Evolutionary conservation across 345 rosid genomes (phyloP), one percentile per base, ranked within the genome.

Genomic region (Eucalyptus lansdowneana): DNA sequence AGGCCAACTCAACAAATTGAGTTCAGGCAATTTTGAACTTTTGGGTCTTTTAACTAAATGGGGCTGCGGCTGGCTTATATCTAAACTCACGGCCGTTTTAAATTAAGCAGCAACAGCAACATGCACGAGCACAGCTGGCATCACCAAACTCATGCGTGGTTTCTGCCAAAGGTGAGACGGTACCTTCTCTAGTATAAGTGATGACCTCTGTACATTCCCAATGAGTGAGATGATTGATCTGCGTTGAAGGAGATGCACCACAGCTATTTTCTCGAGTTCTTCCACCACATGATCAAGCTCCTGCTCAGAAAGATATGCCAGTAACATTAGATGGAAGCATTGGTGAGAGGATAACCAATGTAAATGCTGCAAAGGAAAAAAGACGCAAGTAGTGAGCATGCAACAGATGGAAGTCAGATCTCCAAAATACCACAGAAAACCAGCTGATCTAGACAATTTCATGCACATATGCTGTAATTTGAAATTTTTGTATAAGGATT

Each of bases 281-380:
- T 98, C 99, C 29, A 96, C 97, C 31, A 98, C 98, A 91, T 98
- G 97, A 92, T 98, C 99, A 87, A 98, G 99, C 94, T 98, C 99
- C 99, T 98, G 95, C 87, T 50, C 10, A 88, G 83, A 86, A 50
- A 81, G 83, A 58, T 19, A 86, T 25, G 56, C 15, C 83, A 76
- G 83, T 37, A 76, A 76, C 45, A 24, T 76, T 37, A 76, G 83
- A 76, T 40, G 24, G 83, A 76, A 76, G 83, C 47, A 37, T 76
- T 37, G 83, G 83, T 21, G 27, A 76, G 45, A 76, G 83, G 27
- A 40, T 44, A 72, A 72, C 15, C 47, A 3, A 76, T 24, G 24
- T 37, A 37, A 72, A 76, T 76, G 47, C 47, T 37, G 47, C 83
- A 76, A 21, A 76, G 15, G 44, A 31, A 86, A 86, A 60, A 60